Base-by-base conservation (phyloP, 768 basidiomycete genomes). In the Pholiota microspora region DNA sequence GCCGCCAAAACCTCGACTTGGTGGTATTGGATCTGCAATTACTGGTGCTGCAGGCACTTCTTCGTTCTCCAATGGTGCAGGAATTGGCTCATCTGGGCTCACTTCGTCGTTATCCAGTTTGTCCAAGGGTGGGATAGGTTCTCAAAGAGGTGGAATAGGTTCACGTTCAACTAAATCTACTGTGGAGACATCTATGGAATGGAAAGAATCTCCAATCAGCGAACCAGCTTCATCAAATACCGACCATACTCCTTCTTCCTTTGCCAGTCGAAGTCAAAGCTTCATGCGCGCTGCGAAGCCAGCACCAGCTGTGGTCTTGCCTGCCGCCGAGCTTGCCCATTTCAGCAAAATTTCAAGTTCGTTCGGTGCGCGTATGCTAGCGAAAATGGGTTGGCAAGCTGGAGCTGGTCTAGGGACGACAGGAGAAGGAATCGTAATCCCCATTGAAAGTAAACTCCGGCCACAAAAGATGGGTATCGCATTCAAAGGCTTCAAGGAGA, bases 341-440 rank as follows among this genome's bases (percentile, higher is more conserved):
- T 96, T 99, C 69, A 77, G 73, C 58, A 91, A 89, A 62, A 77
- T 98, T 10, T 76, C 81, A 36, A 80, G 83, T 13, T 78, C 88
- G 0, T 86, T 93, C 57, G 96, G 94, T 61, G 90, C 95, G 16
- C 86, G 87, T 53, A 84, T 98, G 83, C 82, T 99, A 21, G 82
- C 83, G 27, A 98, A 95, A 75, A 94, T 95, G 88, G 97, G 97
- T 7, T 99, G 97, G 96, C 77, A 86, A 65, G 74, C 86, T 0
- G 96, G 87, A 3, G 77, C 78, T 2, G 94, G 94, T 60, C 78
- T 96, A 7, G 94, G 94, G 57, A 69, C 78, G 1, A 71, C 73
- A 1, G 87, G 88, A 1, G 84, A 88, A 60, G 94, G 94, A 62
- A 95, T 95, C 47, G 83, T 92, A n/a, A 84, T 85, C 4, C 94